Conservation (phyloP, 2,329 filamentous ascomycete species). For the Aspergillus pseudoglaucus region DNA sequence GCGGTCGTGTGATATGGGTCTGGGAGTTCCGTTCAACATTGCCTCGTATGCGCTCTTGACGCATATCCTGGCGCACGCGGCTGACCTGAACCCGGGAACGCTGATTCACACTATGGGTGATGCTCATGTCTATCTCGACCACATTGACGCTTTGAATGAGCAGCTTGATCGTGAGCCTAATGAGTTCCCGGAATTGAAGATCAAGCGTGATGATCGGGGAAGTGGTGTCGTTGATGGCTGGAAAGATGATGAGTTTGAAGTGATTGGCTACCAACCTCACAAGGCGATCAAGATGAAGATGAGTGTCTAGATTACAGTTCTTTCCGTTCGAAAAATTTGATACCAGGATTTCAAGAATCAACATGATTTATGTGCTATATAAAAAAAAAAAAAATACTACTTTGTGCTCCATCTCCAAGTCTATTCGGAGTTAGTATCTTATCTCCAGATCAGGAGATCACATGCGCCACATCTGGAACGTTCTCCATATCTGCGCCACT, state of each 20-base stretch:
- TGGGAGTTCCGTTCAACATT: constrained; percentile 97
- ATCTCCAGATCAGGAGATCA: background rate
- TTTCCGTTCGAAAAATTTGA: constrained; percentile 9
- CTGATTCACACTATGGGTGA: constrained; percentile 96
- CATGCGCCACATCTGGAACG: background rate
- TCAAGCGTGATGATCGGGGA: constrained; percentile 60
- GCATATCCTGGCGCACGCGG: constrained; percentile 88
- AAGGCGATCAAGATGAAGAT: constrained; percentile 97
- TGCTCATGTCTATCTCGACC: constrained; percentile 92
- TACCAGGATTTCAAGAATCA: constrained; percentile 7
- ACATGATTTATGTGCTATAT: too few species aligned
- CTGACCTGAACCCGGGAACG: constrained; percentile 74
- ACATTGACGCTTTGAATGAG: constrained; percentile 75
- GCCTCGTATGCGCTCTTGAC: constrained; percentile 88
- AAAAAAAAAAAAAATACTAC: too few species aligned
- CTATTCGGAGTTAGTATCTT: background rate
- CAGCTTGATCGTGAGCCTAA: constrained; percentile 76
- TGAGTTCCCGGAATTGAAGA: constrained; percentile 71
- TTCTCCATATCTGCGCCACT: background rate
- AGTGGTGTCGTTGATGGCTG: constrained; percentile 91
- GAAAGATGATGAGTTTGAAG: constrained; percentile 78
- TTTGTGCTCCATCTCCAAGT: too few species aligned
- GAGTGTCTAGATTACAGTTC: constrained; percentile 59
- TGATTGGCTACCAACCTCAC: constrained; percentile 84
- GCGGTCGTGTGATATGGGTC: constrained; percentile 90